phyloP scores from a whole-genome alignment of 2,329 filamentous ascomycete species.

The Pezicula neosporulosa region DNA sequence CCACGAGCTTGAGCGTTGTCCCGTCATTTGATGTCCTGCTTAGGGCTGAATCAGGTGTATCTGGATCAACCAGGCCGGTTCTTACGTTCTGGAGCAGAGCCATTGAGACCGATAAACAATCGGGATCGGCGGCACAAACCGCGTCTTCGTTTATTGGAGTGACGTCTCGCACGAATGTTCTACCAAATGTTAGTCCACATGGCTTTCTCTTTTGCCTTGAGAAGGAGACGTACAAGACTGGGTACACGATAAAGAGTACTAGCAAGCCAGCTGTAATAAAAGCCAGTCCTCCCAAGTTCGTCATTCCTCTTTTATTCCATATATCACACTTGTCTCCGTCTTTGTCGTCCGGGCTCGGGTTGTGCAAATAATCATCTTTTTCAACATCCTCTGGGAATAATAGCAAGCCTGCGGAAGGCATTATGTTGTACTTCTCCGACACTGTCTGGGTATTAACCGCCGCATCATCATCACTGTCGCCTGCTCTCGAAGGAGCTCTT shows the following conservation, averaged over 20 bases:
- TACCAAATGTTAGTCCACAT: slow-evolving; percentile 29
- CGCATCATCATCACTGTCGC: slow-evolving; percentile 57
- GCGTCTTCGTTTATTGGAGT: slow-evolving; percentile 13
- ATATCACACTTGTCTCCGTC: slow-evolving; percentile 60
- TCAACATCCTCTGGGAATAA: slow-evolving; percentile 71
- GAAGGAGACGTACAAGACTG: slow-evolving; percentile 54
- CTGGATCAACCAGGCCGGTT: slow-evolving; percentile 60
- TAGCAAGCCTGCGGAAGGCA: slow-evolving; percentile 62
- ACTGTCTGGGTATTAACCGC: slow-evolving; percentile 69
- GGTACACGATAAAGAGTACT: slow-evolving; percentile 66
- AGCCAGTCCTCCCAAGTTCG: slow-evolving; percentile 61
- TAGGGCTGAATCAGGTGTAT: slow-evolving; percentile 56
- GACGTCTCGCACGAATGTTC: slow-evolving; percentile 51
- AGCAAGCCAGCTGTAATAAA: slow-evolving; percentile 59
- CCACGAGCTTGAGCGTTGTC: slow-evolving; percentile 58
- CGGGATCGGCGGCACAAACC: slow-evolving; percentile 34
- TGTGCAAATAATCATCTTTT: slow-evolving; percentile 70
- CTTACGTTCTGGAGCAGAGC: slow-evolving; percentile 58
- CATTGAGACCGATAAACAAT: slow-evolving; percentile 31
- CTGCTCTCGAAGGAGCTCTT: slow-evolving; percentile 52
- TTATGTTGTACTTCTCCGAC: slow-evolving; percentile 70
- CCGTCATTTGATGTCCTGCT: slow-evolving; percentile 56
- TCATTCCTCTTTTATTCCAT: slow-evolving; percentile 58
- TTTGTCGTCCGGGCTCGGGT: slow-evolving; percentile 63
- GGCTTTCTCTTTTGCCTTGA: neutral